Base-by-base conservation (phyloP, 2,329 filamentous ascomycete species). In the Diaporthe sp. region DNA sequence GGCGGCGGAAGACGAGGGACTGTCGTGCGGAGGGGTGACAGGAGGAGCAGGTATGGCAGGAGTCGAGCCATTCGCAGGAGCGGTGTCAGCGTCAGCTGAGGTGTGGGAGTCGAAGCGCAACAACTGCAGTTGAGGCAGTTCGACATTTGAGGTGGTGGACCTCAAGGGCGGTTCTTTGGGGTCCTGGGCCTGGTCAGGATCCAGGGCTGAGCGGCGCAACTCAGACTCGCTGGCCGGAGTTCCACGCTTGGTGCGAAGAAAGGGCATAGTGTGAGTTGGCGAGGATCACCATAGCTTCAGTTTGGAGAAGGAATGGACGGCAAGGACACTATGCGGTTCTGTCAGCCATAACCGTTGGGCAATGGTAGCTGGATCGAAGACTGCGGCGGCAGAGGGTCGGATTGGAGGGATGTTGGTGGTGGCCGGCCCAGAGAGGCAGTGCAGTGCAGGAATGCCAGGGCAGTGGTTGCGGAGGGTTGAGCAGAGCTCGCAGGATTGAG, bases 181-280 rank as follows among this genome's bases (percentile, higher is more conserved):
- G 53, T 73, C 70, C 55, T 75, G 76, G 44, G 79, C 74, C 65
- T 82, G 77, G 58, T 83, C 80, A 74, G 84, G 79, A 62, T 85
- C 76, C 76, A 85, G 81, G 72, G 87, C 87, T 79, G 89, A 89
- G 72, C 88, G 88, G 81, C 88, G 88, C 85, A 89, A 90, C 78
- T 91, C 89, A 77, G 86, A 87, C 81, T 92, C 89, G 86, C 88
- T 90, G 84, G 87, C 89, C 86, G 87, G 85, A 80, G 88, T 89
- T 85, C 89, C 89, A 82, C 89, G 89, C 83, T 89, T 89, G 75
- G 46, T 77, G 85, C 90, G 90, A 84, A 91, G 85, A 79, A 92
- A 90, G 80, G 90, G 89, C 90, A 92, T 92, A 80, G 78, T 84
- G 81, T 81, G 59, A 65, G 68, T 42, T 74, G 71, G 67, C 67